Conservation (phyloP, 371 early-diverging fungal species). For the Syncephalastrum contaminatum region DNA sequence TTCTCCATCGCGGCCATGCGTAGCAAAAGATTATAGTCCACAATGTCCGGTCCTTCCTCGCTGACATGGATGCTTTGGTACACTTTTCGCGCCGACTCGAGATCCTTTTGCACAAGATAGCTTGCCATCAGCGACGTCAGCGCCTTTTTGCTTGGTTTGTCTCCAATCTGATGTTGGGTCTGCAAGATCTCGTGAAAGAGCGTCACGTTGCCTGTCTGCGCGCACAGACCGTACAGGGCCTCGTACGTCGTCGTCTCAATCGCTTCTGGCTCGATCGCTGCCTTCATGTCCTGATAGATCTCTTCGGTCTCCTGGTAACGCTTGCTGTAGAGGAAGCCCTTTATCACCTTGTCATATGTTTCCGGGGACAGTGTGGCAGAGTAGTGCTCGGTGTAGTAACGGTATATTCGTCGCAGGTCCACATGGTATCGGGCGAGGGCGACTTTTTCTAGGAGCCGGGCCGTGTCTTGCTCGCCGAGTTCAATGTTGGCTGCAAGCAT, state of each 20-base stretch:
- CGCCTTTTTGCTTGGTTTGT: slow-evolving; percentile 22
- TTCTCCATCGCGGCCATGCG: slow-evolving; percentile 20
- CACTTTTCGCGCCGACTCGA: slow-evolving; percentile 23
- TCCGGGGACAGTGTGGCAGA: slow-evolving; percentile 16
- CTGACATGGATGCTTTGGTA: slow-evolving; percentile 20
- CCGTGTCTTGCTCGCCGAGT: background rate
- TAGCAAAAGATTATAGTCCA: slow-evolving; percentile 43
- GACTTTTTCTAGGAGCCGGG: slow-evolving; percentile 4
- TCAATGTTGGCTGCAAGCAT: slow-evolving; percentile 1
- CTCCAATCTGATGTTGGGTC: slow-evolving; percentile 9
- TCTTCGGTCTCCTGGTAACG: slow-evolving; percentile 9
- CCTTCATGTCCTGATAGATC: slow-evolving; percentile 16
- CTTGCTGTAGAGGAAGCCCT: slow-evolving; percentile 19
- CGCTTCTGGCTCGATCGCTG: slow-evolving; percentile 1
- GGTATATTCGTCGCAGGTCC: slow-evolving; percentile 27
- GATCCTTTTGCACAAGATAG: slow-evolving; percentile 23
- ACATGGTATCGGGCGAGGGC: slow-evolving; percentile 21
- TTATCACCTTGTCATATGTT: slow-evolving; percentile 17
- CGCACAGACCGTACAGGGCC: slow-evolving; percentile 27
- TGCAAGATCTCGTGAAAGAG: slow-evolving; percentile 23
- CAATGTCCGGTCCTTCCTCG: slow-evolving; percentile 30
- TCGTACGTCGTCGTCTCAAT: slow-evolving; percentile 10
- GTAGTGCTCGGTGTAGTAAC: slow-evolving; percentile 24
- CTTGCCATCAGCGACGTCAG: slow-evolving; percentile 32
- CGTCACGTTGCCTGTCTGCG: slow-evolving; percentile 28